A percentile compares a stretch with the other conserved stretches of the same genome.
Evolutionary conservation across 2,329 filamentous ascomycete genomes (phyloP).

Genomic region (Aspergillus amoenus): DNA sequence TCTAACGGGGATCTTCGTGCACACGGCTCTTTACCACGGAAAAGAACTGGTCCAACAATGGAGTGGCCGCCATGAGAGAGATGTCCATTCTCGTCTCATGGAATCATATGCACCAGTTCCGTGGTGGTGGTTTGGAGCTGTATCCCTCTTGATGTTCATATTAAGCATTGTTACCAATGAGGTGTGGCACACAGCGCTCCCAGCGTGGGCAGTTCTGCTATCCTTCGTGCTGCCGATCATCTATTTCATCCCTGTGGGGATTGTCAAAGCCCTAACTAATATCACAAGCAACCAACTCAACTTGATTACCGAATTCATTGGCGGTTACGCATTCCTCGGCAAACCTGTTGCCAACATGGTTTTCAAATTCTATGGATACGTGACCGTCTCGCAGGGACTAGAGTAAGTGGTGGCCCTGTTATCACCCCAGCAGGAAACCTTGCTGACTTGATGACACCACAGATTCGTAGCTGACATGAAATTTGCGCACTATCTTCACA

Average conservation of each 20-base stretch:
- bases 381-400: constrained; percentile 64
- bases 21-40: constrained; percentile 38
- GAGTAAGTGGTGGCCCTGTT: constrained; percentile 25
- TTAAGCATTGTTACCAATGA: constrained; percentile 40
- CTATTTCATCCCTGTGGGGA: constrained; percentile 50
- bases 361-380: constrained; percentile 72
- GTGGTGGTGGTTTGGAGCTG: constrained; percentile 47
- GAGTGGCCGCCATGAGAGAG: constrained; percentile 34
- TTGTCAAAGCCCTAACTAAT: constrained; percentile 51
- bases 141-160: constrained; percentile 39
- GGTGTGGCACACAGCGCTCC: constrained; percentile 47
- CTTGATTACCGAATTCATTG: constrained; percentile 50
- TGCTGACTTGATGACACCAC: not conserved
- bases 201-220: constrained; percentile 47
- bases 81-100: constrained; percentile 48
- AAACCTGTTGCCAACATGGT: constrained; percentile 55
- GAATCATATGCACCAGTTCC: constrained; percentile 41
- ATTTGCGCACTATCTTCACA: constrained; percentile 53
- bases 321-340: constrained; percentile 49
- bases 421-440: not conserved
- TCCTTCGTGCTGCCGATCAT: constrained; percentile 46
- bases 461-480: constrained; percentile 68
- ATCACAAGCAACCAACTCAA: constrained; percentile 51
- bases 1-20: constrained; percentile 56
- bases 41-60: constrained; percentile 37